Evolutionary conservation across 257 asterid genomes (phyloP).

Genomic region (Haberlea rhodopensis): DNA sequence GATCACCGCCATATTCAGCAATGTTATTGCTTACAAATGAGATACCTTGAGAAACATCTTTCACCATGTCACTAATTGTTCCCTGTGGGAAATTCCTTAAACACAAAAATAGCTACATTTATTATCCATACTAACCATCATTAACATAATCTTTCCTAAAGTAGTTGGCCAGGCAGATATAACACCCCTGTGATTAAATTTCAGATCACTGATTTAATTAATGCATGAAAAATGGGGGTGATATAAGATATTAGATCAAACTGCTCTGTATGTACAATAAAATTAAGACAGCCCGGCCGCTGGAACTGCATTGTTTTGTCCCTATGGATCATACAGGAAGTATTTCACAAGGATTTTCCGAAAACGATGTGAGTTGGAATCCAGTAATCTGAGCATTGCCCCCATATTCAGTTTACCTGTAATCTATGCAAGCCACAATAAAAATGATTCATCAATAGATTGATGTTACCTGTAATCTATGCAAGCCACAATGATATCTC

Average conservation of each 20-base stretch:
- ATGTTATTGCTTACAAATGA: conserved; percentile 81
- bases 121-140: not conserved
- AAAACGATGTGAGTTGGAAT: not conserved
- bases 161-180: not conserved
- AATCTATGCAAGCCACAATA: conserved; percentile 97
- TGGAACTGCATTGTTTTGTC: too few species aligned
- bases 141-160: not conserved
- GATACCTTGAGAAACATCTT: conserved; percentile 94
- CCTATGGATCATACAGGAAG: not conserved
- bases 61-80: conserved; percentile 89
- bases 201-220: too few species aligned
- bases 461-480: conserved; percentile 81
- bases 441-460: conserved; percentile 5
- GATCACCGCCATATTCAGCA: conserved; percentile 97
- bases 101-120: not conserved
- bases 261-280: not conserved
- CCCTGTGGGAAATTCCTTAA: conserved; percentile 99
- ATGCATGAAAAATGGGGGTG: not conserved
- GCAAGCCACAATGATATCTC: conserved; percentile 95
- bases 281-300: not conserved
- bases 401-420: conserved; percentile 48
- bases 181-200: not conserved
- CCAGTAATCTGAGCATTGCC: not conserved
- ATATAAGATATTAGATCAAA: not conserved
- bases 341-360: not conserved